Evolutionary conservation across 306 rosid species (phyloP).

Genomic region (Amphicarpaea edgeworthii): DNA sequence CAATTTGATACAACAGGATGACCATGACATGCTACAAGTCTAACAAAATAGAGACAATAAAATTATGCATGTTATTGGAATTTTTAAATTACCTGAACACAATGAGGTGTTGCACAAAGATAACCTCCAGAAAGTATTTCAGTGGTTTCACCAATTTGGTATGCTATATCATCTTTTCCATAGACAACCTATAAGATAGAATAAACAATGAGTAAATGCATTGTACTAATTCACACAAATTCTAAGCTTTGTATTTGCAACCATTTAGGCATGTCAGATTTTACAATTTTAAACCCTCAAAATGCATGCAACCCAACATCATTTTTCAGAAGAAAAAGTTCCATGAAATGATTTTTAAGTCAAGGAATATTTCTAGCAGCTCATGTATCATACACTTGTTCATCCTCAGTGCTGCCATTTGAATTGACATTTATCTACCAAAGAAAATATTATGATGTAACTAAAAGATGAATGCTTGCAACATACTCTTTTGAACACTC

Average conservation of each 20-base stretch:
- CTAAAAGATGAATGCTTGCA: not conserved
- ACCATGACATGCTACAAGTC: constrained; percentile 5
- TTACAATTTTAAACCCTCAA: constrained; percentile 27
- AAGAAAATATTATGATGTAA: not conserved
- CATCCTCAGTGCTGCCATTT: constrained; percentile 25
- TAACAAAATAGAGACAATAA: constrained; percentile 3
- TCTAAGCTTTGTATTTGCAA: constrained; percentile 23
- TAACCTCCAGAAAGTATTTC: constrained; percentile 88
- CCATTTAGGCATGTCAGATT: constrained; percentile 20
- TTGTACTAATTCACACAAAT: constrained; percentile 20
- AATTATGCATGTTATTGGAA: not conserved
- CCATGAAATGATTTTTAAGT: constrained; percentile 21
- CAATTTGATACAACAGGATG: constrained; percentile 10
- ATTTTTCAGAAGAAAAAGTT: constrained; percentile 25
- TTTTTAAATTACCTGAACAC: constrained; percentile 73
- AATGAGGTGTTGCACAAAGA: constrained; percentile 98
- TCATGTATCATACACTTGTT: constrained; percentile 2
- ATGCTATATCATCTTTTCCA: constrained; percentile 89
- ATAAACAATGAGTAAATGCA: constrained; percentile 27
- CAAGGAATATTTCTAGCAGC: constrained; percentile 25
- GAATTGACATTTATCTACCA: constrained; percentile 13
- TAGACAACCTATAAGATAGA: constrained; percentile 67
- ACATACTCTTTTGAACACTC: not conserved
- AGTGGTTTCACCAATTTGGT: constrained; percentile 95
- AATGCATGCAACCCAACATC: not conserved